Base-by-base conservation (phyloP, 495 filamentous ascomycete genomes). In the Zalerion maritima region DNA sequence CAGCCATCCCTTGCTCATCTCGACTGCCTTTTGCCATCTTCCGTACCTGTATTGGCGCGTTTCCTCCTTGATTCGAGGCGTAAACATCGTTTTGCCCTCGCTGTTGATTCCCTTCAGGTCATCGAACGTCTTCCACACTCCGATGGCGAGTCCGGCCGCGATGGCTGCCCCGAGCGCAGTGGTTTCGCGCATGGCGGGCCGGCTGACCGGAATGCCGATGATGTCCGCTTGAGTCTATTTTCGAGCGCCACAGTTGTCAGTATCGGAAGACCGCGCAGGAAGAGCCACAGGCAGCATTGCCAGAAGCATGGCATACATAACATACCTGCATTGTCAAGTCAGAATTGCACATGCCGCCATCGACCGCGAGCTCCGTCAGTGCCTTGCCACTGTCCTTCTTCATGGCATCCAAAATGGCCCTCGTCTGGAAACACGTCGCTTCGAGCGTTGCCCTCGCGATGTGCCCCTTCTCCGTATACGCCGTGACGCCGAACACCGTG, bases 271-370 rank as follows among this genome's bases (percentile, higher is more conserved):
- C 2, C 17, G 4, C 9, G 25, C 6, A 6, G 25, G 25, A 27
- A 12, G 11, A 6, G 6, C n/a, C 6, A 6, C 11, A 14, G 25
- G 25, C 15, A 14, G 11, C 6, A 27, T 14, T n/a, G n/a, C n/a
- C n/a, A n/a, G n/a, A n/a, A n/a, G n/a, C n/a, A n/a, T n/a, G n/a
- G n/a, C n/a, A n/a, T n/a, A n/a, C n/a, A n/a, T n/a, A n/a, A 31
- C 29, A 13, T 31, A 31, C 29, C 29, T 83, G 80, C 80, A 86
- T 85, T 60, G 72, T 78, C 30, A 85, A 61, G 46, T 81, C 71
- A 6, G 78, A 82, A 39, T 81, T 81, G 41, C 69, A 78, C 79
- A 86, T 84, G 31, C 80, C 80, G 36, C 80, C 80, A 45, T 86
- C 80, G 18, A 86, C 80, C 18, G 71, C 73, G 14, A 86, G 59